Percentiles rank a stretch among this genome's conserved stretches.
phyloP scores from a whole-genome alignment of 2,329 filamentous ascomycete genomes.

The Cordyceps cateniannulata region DNA sequence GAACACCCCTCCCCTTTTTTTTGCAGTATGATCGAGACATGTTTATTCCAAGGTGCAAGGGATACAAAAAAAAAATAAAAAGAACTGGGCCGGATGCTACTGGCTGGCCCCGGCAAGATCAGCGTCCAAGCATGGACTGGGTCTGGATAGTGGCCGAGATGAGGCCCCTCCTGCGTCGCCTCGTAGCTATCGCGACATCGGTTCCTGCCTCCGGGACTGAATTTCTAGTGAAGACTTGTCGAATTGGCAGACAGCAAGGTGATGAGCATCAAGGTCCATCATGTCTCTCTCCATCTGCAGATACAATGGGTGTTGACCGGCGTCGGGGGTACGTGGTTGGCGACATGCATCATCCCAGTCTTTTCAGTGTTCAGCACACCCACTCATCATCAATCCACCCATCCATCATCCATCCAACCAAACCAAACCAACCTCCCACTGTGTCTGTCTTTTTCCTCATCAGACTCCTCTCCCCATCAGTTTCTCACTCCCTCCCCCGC shows the following conservation, averaged over 20 bases:
- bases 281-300: neutral
- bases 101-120: neutral
- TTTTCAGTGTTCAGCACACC: neutral
- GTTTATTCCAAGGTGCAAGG: neutral
- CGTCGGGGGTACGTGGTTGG: neutral
- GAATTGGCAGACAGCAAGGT: too few relatives aligned
- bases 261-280: too few relatives aligned
- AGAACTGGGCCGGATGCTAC: neutral
- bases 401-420: neutral
- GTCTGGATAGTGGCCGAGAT: neutral
- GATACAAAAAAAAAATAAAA: neutral
- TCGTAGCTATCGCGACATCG: too few relatives aligned
- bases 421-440: neutral
- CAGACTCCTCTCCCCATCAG: neutral
- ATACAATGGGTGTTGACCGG: too few relatives aligned
- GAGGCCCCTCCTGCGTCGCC: neutral
- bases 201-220: too few relatives aligned
- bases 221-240: too few relatives aligned
- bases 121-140: neutral
- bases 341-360: neutral
- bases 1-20: neutral
- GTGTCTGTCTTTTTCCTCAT: neutral
- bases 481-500: neutral
- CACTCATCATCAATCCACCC: neutral
- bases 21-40: neutral